Evolutionary conservation across 2,329 filamentous ascomycete species (phyloP).

Genomic region (Colletotrichum sp.): DNA sequence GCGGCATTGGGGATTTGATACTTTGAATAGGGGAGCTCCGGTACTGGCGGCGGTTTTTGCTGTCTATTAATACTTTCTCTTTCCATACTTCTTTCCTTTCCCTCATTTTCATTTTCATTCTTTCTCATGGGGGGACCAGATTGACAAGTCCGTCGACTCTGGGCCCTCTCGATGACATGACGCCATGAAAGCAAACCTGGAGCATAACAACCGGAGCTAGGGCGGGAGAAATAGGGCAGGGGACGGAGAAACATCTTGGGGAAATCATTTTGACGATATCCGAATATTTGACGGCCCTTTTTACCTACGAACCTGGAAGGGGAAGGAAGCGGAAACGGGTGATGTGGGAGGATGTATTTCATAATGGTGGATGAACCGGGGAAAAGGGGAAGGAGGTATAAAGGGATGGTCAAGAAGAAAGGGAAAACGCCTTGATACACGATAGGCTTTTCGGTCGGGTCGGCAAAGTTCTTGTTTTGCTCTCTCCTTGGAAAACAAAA

Average conservation of each 20-base stretch:
- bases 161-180: constrained; percentile 1
- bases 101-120: not conserved
- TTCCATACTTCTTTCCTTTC: not conserved
- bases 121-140: not conserved
- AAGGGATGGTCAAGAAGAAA: not conserved
- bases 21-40: not conserved
- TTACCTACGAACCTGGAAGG: constrained; percentile 4
- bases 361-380: constrained; percentile 1
- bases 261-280: constrained; percentile 12
- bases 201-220: constrained; percentile 13
- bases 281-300: constrained; percentile 13
- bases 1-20: not conserved
- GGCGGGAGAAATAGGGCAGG: not conserved
- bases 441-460: not conserved
- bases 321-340: not conserved
- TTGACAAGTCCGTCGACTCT: not conserved
- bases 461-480: not conserved
- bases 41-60: constrained; percentile 1
- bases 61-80: constrained; percentile 4
- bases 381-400: not conserved
- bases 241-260: not conserved
- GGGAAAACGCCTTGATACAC: not conserved
- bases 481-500: not conserved
- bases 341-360: not conserved
- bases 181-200: constrained; percentile 18